Evolutionary conservation across 1,139 yeast species (phyloP).

Genomic region (Kurtzmaniella quercitrusa): DNA sequence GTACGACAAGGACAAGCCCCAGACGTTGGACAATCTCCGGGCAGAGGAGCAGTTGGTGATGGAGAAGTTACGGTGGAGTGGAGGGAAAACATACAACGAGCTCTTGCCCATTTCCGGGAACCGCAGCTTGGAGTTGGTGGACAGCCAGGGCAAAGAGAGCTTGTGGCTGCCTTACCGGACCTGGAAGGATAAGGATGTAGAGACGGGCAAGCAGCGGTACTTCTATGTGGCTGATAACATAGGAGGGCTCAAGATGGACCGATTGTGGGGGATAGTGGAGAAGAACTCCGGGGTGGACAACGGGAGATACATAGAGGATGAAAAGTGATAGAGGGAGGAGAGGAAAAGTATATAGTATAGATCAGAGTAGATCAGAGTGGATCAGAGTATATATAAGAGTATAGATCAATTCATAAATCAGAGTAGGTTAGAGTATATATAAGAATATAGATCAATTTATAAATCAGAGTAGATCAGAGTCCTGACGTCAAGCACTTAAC

Average conservation of each 20-base stretch:
- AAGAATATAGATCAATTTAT: not conserved
- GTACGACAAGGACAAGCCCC: conserved; percentile 59
- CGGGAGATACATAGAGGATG: conserved; percentile 47
- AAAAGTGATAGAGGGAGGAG: not conserved
- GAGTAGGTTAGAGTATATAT: no score
- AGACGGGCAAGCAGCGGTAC: conserved; percentile 29
- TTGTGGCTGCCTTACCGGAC: conserved; percentile 53
- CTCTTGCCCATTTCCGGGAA: conserved; percentile 48
- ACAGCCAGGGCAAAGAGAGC: conserved; percentile 18
- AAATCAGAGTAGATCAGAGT: no score
- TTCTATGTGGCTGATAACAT: conserved; percentile 67
- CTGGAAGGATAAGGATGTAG: conserved; percentile 47
- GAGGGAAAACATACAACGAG: conserved; percentile 62
- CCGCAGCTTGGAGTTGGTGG: conserved; percentile 33
- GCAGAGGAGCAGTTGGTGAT: conserved; percentile 62
- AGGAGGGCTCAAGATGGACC: conserved; percentile 80
- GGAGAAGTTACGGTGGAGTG: conserved; percentile 65
- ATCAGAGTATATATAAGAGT: no score
- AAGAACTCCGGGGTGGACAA: conserved; percentile 59
- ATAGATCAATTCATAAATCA: no score
- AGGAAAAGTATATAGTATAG: not conserved
- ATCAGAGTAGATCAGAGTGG: no score
- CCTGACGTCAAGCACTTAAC: no score
- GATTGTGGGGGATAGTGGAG: conserved; percentile 79
- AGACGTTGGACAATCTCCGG: conserved; percentile 58